A percentile compares a stretch with the other conserved stretches of the same genome.
Evolutionary conservation across 768 basidiomycete genomes (phyloP).

Genomic region (Pisolithus orientalis): DNA sequence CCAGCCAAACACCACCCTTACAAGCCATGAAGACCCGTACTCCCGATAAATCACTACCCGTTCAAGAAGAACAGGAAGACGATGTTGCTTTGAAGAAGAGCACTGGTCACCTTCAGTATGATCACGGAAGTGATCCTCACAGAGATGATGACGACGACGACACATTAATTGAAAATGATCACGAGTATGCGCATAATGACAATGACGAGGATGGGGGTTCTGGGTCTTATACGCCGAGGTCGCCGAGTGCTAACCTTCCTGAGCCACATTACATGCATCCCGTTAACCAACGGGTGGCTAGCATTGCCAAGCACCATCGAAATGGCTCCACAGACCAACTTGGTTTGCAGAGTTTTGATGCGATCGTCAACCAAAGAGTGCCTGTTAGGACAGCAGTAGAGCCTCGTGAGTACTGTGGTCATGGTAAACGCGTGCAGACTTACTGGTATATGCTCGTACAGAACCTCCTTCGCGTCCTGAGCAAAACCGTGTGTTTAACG

Average conservation of each 20-base stretch:
- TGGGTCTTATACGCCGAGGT: constrained; percentile 60
- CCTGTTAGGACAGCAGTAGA: constrained; percentile 21
- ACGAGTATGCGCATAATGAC: constrained; percentile 27
- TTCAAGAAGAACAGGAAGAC: constrained; percentile 74
- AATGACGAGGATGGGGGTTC: constrained; percentile 44
- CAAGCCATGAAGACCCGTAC: constrained; percentile 50
- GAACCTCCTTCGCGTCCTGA: constrained; percentile 15
- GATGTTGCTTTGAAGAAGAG: constrained; percentile 39
- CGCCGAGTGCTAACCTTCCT: constrained; percentile 56
- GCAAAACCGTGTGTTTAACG: constrained; percentile 14
- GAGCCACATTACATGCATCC: constrained; percentile 33
- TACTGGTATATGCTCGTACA: constrained; percentile 9
- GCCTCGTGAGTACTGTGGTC: constrained; percentile 20
- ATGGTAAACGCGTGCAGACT: constrained; percentile 10
- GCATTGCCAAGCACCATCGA: constrained; percentile 44
- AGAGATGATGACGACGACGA: constrained; percentile 43
- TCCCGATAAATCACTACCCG: constrained; percentile 67
- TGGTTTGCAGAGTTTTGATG: constrained; percentile 53
- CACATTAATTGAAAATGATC: constrained; percentile 39
- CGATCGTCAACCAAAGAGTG: constrained; percentile 45
- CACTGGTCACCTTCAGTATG: constrained; percentile 35
- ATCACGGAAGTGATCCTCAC: constrained; percentile 29
- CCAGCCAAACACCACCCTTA: constrained; percentile 50
- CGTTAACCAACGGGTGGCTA: constrained; percentile 25
- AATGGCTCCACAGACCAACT: constrained; percentile 58